Percentiles rank a stretch among this genome's conserved stretches.
phyloP scores from a whole-genome alignment of 805 yeast genomes.

The Yarrowia keelungensis region DNA sequence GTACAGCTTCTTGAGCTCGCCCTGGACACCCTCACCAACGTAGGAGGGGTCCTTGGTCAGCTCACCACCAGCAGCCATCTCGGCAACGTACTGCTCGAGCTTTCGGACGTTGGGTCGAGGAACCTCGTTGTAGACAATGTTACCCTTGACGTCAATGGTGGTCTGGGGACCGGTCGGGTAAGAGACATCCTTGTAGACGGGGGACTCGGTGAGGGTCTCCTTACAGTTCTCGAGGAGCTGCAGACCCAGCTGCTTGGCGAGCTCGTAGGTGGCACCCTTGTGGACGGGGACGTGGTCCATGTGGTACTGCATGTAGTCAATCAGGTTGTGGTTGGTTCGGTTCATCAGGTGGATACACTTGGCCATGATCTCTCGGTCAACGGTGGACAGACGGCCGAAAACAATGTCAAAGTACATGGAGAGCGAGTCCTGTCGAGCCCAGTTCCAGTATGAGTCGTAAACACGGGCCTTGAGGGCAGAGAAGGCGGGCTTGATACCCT shows the following conservation, averaged over 20 bases:
- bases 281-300: constrained; percentile 82
- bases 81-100: constrained; percentile 91
- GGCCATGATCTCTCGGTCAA: constrained; percentile 94
- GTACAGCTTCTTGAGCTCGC: constrained; percentile 83
- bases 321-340: constrained; percentile 90
- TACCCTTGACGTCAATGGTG: constrained; percentile 85
- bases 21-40: constrained; percentile 59
- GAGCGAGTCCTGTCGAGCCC: constrained; percentile 98
- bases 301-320: constrained; percentile 95
- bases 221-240: constrained; percentile 95
- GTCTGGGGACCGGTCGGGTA: constrained; percentile 97
- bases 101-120: constrained; percentile 91
- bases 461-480: constrained; percentile 92
- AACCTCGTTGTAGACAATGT: constrained; percentile 80
- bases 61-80: constrained; percentile 95
- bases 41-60: constrained; percentile 75
- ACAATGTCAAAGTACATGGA: constrained; percentile 94
- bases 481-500: constrained; percentile 89
- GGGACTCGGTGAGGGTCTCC: constrained; percentile 78
- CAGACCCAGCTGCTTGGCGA: constrained; percentile 88
- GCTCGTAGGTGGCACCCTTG: constrained; percentile 90
- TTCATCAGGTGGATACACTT: constrained; percentile 98
- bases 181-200: constrained; percentile 94
- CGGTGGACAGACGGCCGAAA: constrained; percentile 87
- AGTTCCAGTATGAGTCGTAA: constrained; percentile 98